Conservation (phyloP, 306 rosid species). For the Dryas drummondii region DNA sequence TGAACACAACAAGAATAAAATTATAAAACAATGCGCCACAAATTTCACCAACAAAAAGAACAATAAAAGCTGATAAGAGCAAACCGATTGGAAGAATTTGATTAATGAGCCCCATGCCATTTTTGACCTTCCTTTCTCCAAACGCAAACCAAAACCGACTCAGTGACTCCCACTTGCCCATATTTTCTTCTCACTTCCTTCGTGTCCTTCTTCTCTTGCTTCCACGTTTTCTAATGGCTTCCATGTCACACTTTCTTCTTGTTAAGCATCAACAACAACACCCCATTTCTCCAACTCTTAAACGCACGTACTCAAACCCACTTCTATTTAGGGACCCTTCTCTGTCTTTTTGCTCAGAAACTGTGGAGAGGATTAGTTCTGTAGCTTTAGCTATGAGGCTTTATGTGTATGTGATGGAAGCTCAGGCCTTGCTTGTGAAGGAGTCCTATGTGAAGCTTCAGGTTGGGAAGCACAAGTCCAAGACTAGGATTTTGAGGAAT, state of each 20-base stretch:
- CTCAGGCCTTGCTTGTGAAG: constrained; percentile 46
- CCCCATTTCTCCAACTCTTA: constrained; percentile 8
- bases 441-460: constrained; percentile 65
- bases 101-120: no score
- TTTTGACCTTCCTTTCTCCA: not conserved
- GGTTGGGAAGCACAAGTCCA: constrained; percentile 58
- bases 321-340: not conserved
- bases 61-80: not conserved
- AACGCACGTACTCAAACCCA: constrained; percentile 33
- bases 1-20: not conserved
- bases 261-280: not conserved
- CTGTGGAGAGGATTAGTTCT: not conserved
- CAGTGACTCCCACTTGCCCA: not conserved
- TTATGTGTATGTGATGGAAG: constrained; percentile 72
- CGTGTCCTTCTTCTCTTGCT: constrained; percentile 40
- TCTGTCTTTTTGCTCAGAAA: not conserved
- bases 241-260: constrained; percentile 2
- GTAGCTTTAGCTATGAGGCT: constrained; percentile 42
- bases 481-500: constrained; percentile 50
- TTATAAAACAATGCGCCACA: not conserved
- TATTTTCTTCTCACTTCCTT: constrained; percentile 18
- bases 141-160: constrained; percentile 31
- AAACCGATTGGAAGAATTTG: not conserved
- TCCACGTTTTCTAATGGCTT: constrained; percentile 46
- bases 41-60: not conserved